These are phyloP conservation scores for Secale cereale DNA, from an alignment of 176 grass and related monocot species.

Conservation along the genomic window DNA sequence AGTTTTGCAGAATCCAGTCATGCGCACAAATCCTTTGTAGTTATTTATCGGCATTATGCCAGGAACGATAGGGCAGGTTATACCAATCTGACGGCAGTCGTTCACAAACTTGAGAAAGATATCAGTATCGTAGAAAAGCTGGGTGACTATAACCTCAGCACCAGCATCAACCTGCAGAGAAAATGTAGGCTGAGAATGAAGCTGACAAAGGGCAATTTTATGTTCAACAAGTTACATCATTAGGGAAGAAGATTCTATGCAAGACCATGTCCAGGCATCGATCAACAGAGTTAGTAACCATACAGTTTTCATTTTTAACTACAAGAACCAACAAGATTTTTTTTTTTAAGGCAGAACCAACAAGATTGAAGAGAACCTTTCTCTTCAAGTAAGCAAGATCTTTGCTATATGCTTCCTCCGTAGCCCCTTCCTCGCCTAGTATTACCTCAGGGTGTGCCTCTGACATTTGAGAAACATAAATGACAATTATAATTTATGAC, in stretches of 20 bases:
- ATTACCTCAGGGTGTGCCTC: slow-evolving; percentile 91
- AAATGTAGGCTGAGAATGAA: slow-evolving; percentile 7
- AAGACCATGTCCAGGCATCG: not conserved
- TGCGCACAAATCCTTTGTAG: slow-evolving; percentile 80
- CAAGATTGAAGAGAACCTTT: slow-evolving; percentile 48
- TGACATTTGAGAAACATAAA: slow-evolving; percentile 30
- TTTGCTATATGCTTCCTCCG: slow-evolving; percentile 63
- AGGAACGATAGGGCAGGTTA: slow-evolving; percentile 89
- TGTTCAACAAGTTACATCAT: slow-evolving; percentile 1
- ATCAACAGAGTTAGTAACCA: slow-evolving; percentile 15
- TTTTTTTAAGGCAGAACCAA: too few relatives aligned
- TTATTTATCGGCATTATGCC: slow-evolving; percentile 96
- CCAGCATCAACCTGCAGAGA: slow-evolving; percentile 74
- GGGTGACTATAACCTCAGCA: slow-evolving; percentile 79
- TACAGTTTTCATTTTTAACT: not conserved
- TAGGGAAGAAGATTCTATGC: not conserved
- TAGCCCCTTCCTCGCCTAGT: slow-evolving; percentile 62
- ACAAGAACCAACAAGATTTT: slow-evolving; percentile 8
- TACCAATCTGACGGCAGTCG: slow-evolving; percentile 85
- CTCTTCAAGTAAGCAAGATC: slow-evolving; percentile 88
- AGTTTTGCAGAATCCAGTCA: slow-evolving; percentile 91
- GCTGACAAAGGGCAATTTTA: not conserved
- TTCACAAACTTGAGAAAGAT: slow-evolving; percentile 92
- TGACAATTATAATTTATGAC: not conserved
- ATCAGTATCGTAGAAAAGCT: slow-evolving; percentile 86